phyloP scores from a whole-genome alignment of 208 protist species.

The Tritrichomonas foetus region DNA sequence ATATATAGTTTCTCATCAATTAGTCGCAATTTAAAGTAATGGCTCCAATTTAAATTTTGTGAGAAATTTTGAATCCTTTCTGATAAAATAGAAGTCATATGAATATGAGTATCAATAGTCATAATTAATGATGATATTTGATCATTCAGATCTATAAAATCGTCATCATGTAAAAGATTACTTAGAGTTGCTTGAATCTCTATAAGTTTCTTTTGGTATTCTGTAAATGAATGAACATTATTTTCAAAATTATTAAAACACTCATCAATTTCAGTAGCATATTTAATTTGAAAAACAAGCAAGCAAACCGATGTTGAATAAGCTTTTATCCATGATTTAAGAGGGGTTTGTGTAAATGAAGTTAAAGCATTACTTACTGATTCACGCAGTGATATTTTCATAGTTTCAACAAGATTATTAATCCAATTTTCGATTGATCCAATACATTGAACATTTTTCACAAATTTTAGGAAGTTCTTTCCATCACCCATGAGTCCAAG shows the following conservation, averaged over 20 bases:
- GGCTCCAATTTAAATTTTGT: neutral
- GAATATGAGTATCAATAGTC: neutral
- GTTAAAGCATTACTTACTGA: neutral
- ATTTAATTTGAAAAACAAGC: neutral
- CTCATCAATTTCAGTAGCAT: neutral
- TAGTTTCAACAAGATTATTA: neutral
- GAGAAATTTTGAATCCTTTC: neutral
- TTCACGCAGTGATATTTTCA: neutral
- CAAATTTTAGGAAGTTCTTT: neutral
- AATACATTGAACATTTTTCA: neutral
- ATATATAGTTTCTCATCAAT: neutral
- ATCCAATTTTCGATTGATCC: neutral
- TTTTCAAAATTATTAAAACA: conserved; percentile 36
- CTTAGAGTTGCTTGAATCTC: neutral
- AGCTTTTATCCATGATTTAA: neutral
- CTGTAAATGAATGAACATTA: neutral
- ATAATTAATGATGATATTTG: neutral
- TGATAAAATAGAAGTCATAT: neutral
- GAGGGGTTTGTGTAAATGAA: neutral
- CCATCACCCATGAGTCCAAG: neutral
- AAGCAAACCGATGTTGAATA: neutral
- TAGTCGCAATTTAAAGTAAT: neutral
- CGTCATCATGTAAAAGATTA: neutral
- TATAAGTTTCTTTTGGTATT: neutral
- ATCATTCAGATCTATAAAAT: neutral